phyloP scores from a whole-genome alignment of 139 green algal genomes.

The Monoraphidium neglectum region DNA sequence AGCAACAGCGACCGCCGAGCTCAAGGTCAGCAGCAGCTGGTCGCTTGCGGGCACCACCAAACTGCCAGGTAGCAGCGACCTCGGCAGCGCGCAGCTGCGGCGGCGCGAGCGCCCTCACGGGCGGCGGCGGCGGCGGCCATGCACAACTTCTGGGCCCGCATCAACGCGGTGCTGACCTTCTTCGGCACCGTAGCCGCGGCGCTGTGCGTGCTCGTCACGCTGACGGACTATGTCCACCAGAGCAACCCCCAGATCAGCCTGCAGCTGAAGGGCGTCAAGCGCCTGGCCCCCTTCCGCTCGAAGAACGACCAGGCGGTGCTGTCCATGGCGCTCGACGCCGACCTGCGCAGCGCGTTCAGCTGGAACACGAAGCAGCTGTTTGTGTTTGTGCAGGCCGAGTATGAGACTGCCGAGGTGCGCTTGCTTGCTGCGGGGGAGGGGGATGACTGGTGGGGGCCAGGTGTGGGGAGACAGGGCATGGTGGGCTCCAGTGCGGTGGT shows the following conservation, averaged over 20 bases:
- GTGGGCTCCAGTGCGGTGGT: too few relatives aligned
- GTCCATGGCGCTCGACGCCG: slow-evolving; percentile 37
- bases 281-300: neutral
- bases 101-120: neutral
- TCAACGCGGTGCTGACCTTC: slow-evolving; percentile 50
- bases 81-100: too few relatives aligned
- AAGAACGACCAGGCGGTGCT: slow-evolving; percentile 22
- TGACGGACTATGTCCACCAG: slow-evolving; percentile 44
- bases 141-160: slow-evolving; percentile 38
- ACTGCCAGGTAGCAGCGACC: too few relatives aligned
- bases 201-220: slow-evolving; percentile 38
- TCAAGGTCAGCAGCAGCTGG: too few relatives aligned
- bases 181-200: slow-evolving; percentile 47
- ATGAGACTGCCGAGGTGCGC: slow-evolving; percentile 34
- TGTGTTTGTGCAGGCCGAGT: slow-evolving; percentile 63
- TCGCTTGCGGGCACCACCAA: too few relatives aligned
- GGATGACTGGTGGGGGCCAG: too few relatives aligned
- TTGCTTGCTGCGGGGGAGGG: too few relatives aligned
- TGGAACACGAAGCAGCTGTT: slow-evolving; percentile 94
- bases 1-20: too few relatives aligned
- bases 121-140: slow-evolving; percentile 29
- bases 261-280: slow-evolving; percentile 25
- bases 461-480: too few relatives aligned
- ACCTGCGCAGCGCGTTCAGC: slow-evolving; percentile 75
- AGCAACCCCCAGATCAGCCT: slow-evolving; percentile 33